Evolutionary conservation across 2,329 filamentous ascomycete species (phyloP), one percentile per base, ranked within the genome.

Genomic region (Alternaria gansuensis): DNA sequence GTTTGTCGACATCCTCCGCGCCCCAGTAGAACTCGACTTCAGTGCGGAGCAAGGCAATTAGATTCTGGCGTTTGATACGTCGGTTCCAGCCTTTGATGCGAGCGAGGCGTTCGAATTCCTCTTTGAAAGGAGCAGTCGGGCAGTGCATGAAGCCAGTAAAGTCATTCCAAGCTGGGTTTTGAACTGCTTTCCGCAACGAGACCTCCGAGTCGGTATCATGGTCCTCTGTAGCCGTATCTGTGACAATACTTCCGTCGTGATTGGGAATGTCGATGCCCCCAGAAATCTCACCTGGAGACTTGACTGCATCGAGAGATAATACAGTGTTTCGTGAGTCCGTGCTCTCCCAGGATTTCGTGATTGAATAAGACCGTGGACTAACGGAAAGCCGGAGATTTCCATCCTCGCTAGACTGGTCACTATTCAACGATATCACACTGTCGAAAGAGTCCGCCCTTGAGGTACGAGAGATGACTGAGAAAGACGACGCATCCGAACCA

Each of bases 11-110:
- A 36, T 52, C 40, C 10, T 57, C 45, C 2, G 48, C 57, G 2
- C 64, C 68, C 29, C 69, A 73, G 48, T 66, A 59, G 48, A 63
- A 64, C 2, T 51, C 39, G 34, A 73, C 63, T 51, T 71, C 68
- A 3, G 64, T 65, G 10, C 29, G 62, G n/a, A 70, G 67, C 2
- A 68, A 62, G 14, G 56, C 29, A 14, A 51, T 31, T 33, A 63
- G 50, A 7, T 58, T 51, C 36, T 56, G 33, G 3, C 31, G 48
- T 26, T 51, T 50, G 31, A 14, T 24, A 4, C 39, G 33, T 4
- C 41, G 21, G 8, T 24, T 40, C 56, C 67, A 69, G 13, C 45
- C 40, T 33, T 61, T 56, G 10, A 60, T 57, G 41, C 53, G 56
- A 17, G 64, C 65, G 5, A 72, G 59, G 11, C 68, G 64, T 13